Base-by-base conservation (phyloP, 1,139 yeast genomes). In the Arxiozyma slooffiae region DNA sequence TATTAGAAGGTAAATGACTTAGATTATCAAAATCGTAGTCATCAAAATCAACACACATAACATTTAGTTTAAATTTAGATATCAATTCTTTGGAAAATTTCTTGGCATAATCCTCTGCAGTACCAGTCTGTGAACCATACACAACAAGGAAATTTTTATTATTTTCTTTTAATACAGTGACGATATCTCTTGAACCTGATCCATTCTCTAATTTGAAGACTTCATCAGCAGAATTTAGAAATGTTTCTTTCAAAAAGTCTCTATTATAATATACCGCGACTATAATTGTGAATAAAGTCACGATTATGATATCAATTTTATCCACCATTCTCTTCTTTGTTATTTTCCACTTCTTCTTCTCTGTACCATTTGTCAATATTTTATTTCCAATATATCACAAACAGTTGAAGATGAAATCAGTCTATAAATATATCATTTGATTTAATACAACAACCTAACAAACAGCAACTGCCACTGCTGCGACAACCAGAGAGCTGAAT, bases 71-170 rank as follows among this genome's bases (percentile, higher is more conserved):
- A 66, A 85, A 90, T 66, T 85, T 78, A 26, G 95, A 76, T 58
- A 82, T 79, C 60, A 92, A 80, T 67, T 92, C 98, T 67, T 89
- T 89, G 47, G 96, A 80, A 60, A 89, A 81, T 67, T 94, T 86
- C 59, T 85, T 79, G 21, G 97, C 95, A 62, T 89, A 92, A 67
- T 92, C 98, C 70, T 92, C 98, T 47, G 98, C 96, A n/a, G 99
- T 92, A 58, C 99, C 99, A 14, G 99, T 94, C 71, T 92, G 99
- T 6, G 98, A 90, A 6, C 96, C 97, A 66, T 78, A 94, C 57
- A 92, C 78, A n/a, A 92, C 82, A 41, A 85, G 73, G 47, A 86
- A 83, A 60, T 85, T 83, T 69, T 92, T 90, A 55, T 78, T 75
- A 61, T 82, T 82, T 46, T 74, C 72, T 50, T 74, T 72, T 59